Conservation (phyloP, 2,329 filamentous ascomycete species). For the Colletotrichum caudatum region DNA sequence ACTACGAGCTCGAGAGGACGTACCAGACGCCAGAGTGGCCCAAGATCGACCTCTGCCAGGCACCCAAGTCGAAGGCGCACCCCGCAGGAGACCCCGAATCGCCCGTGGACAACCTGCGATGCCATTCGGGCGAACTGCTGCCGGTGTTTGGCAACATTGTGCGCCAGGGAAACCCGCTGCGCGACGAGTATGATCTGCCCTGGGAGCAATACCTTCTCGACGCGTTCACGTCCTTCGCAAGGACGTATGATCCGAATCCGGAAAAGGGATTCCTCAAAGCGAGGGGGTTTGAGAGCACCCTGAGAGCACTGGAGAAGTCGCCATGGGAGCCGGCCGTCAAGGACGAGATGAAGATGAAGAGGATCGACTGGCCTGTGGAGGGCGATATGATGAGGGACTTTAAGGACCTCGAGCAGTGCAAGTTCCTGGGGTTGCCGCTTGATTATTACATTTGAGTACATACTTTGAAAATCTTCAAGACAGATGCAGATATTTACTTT, state of each 20-base stretch:
- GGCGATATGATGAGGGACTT: conserved; percentile 50
- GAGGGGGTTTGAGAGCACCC: conserved; percentile 43
- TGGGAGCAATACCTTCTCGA: conserved; percentile 47
- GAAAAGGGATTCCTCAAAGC: conserved; percentile 51
- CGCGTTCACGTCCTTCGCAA: conserved; percentile 60
- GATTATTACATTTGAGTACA: conserved; percentile 50
- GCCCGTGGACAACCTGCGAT: conserved; percentile 56
- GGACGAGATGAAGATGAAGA: conserved; percentile 56
- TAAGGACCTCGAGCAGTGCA: conserved; percentile 61
- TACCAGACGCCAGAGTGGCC: conserved; percentile 67
- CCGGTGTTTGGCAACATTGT: conserved; percentile 59
- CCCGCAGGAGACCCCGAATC: conserved; percentile 56
- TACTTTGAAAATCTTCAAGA: background rate
- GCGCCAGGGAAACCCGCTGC: conserved; percentile 49
- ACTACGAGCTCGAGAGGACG: conserved; percentile 70
- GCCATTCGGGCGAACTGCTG: conserved; percentile 59
- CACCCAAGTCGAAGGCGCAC: conserved; percentile 46
- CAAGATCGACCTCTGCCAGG: conserved; percentile 62
- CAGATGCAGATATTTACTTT: conserved; percentile 6
- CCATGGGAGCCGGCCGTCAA: conserved; percentile 52
- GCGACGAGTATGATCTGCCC: conserved; percentile 51
- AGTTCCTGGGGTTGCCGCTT: conserved; percentile 55
- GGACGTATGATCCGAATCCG: conserved; percentile 58
- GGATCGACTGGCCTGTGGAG: conserved; percentile 54
- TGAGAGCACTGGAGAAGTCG: conserved; percentile 52